Evolutionary conservation across 306 rosid species (phyloP), one percentile per base, ranked within the genome.

Genomic region (Ceratonia siliqua): DNA sequence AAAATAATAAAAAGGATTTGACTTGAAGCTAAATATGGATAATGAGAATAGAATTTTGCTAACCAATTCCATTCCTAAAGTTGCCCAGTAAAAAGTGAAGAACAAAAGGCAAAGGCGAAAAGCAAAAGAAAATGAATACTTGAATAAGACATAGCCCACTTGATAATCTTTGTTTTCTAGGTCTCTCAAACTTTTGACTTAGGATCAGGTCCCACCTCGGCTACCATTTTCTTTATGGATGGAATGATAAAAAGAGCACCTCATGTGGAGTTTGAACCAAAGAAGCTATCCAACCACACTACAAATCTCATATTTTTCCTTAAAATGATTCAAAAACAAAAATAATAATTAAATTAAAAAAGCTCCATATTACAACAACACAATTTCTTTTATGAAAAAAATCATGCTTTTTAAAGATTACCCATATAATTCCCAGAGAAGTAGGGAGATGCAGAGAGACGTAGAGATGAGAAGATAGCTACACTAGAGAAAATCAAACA

Each of bases 191-290:
- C 81, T 86, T 90, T 93, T 93, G 95, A 93, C 98, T 93, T 87
- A 91, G 87, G 83, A 87, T 80, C 46, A 93, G 95, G 94, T 62
- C 96, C 97, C 95, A 86, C 86, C n/a, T 73, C 46, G 87, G 84
- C 91, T 94, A 83, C 95, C 95, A 85, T 78, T 86, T 92, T 91
- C 96, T 91, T 91, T 87, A 85, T 86, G 96, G 92, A 87, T 89
- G 91, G 88, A 93, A 93, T 89, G 79, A 89, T 91, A 86, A 91
- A 50, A 84, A 75, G 82, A 87, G 91, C 94, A 87, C 84, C 94
- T 87, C 94, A 89, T 90, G 91, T 89, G 94, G 94, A 83, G 67
- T 83, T 90, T 87, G 91, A 89, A 77, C 82, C 88, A 85, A 82
- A 18, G 45, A 70, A 39, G 41, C 96, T 87, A 95, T 88, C 93